Base-by-base conservation (phyloP, 768 basidiomycete species). In the Mycena pura region DNA sequence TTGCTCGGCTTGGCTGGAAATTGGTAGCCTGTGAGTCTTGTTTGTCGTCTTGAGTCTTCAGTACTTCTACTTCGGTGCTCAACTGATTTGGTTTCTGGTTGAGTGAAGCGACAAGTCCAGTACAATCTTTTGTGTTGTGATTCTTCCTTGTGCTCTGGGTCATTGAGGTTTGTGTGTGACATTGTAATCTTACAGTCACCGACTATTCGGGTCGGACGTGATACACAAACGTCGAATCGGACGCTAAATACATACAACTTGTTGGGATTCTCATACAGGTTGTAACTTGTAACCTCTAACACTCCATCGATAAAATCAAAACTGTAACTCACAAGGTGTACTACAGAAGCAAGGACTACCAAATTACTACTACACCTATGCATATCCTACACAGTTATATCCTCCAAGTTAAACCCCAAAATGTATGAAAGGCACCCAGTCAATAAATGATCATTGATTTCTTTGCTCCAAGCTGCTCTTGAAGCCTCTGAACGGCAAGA, bases 91-190 rank as follows among this genome's bases (percentile, higher is more conserved):
- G 25, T 32, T 47, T 46, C 28, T n/a, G 5, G 46, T 47, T 47
- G 46, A 47, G 28, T 47, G 19, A 19, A 43, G 41, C 41, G 41
- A 43, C 19, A 43, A 19, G 19, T 43, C n/a, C n/a, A n/a, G n/a
- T n/a, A n/a, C 46, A 48, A 48, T 32, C 31, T 32, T 34, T 48
- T 34, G n/a, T 21, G 13, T 34, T 48, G 46, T 21, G 15, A 44
- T 11, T 27, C 24, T 44, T 44, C 5, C 43, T 44, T 25, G 43
- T 27, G 24, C 43, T 44, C n/a, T 19, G 3, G 31, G 31, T 28
- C 46, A 48, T 48, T 19, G 46, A 48, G n/a, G 31, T 29, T 48
- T n/a, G 31, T 48, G 19, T 48, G 29, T 48, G 46, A 48, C 29
- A 48, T 34, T 48, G 6, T 32, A 11, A 6, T 48, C 25, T 17